Percentiles rank a stretch among this genome's conserved stretches.
phyloP scores from a whole-genome alignment of 192 early-diverging fungal genomes.

The Backusella mclennaniae region DNA sequence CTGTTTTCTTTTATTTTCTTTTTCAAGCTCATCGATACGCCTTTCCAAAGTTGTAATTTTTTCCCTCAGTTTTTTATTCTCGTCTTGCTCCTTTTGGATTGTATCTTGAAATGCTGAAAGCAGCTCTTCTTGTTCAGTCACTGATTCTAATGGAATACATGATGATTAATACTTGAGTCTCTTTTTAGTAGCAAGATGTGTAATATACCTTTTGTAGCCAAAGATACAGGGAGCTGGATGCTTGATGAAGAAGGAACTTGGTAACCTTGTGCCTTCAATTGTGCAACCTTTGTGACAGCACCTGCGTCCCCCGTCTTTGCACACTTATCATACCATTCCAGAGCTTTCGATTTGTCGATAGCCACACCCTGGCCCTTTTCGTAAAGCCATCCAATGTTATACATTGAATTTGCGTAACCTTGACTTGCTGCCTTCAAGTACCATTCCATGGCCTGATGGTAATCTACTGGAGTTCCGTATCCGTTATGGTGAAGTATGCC shows the following conservation, averaged over 20 bases:
- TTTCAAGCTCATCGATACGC: background rate
- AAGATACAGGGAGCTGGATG: background rate
- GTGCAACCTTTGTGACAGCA: background rate
- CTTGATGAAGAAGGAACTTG: background rate
- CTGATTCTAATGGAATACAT: background rate
- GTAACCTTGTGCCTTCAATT: background rate
- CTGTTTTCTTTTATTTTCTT: background rate
- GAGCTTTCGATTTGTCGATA: background rate
- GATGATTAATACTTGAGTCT: background rate
- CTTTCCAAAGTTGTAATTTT: background rate
- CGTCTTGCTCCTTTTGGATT: conserved; percentile 2
- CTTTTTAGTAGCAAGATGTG: background rate
- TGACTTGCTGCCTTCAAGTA: background rate
- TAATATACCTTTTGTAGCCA: background rate
- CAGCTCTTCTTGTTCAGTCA: background rate
- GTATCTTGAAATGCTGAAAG: background rate
- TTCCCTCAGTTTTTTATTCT: background rate
- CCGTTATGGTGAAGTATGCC: background rate
- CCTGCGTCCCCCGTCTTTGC: background rate
- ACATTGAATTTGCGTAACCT: conserved; percentile 1
- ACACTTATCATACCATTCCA: background rate
- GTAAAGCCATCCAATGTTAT: background rate
- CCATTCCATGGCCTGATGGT: background rate
- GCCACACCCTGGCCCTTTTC: background rate
- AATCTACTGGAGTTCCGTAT: background rate